These are phyloP conservation scores for Wallacemonas sp. DNA, from an alignment of 208 protist species.

Conservation along the genomic window DNA sequence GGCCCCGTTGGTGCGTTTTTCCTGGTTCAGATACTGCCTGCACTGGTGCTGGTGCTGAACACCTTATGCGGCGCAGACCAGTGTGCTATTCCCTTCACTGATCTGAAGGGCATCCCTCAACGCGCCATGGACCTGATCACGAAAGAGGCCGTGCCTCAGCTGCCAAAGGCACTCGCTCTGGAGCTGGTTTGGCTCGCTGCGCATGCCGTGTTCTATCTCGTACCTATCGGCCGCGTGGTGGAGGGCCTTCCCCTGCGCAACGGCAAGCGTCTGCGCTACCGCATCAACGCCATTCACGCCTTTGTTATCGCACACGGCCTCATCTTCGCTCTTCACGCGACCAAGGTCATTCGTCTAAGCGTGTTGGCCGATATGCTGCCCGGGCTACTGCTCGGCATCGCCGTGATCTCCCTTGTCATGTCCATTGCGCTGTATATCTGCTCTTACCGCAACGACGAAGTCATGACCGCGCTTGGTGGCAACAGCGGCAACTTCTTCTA, in stretches of 20 bases:
- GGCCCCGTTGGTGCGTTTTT: constrained; percentile 53
- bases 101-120: constrained; percentile 11
- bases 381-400: constrained; percentile 68
- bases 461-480: constrained; percentile 71
- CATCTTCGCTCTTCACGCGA: constrained; percentile 43
- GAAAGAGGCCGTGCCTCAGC: constrained; percentile 22
- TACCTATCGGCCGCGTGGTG: constrained; percentile 65
- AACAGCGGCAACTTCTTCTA: constrained; percentile 90
- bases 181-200: constrained; percentile 62
- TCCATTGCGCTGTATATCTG: constrained; percentile 59
- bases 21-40: constrained; percentile 60
- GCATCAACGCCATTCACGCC: constrained; percentile 83
- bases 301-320: constrained; percentile 60
- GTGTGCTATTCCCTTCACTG: constrained; percentile 20
- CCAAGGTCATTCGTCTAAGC: constrained; percentile 39
- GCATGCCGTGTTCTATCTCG: constrained; percentile 69
- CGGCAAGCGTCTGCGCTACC: constrained; percentile 64
- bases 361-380: constrained; percentile 56
- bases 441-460: constrained; percentile 57
- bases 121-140: constrained; percentile 24
- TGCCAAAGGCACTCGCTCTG: constrained; percentile 50
- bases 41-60: constrained; percentile 60
- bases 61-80: constrained; percentile 35
- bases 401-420: constrained; percentile 67
- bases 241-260: constrained; percentile 56